These are phyloP conservation scores for Cyclanthera cordifolia DNA, from an alignment of 306 rosid genomes.

Conservation along the genomic window DNA sequence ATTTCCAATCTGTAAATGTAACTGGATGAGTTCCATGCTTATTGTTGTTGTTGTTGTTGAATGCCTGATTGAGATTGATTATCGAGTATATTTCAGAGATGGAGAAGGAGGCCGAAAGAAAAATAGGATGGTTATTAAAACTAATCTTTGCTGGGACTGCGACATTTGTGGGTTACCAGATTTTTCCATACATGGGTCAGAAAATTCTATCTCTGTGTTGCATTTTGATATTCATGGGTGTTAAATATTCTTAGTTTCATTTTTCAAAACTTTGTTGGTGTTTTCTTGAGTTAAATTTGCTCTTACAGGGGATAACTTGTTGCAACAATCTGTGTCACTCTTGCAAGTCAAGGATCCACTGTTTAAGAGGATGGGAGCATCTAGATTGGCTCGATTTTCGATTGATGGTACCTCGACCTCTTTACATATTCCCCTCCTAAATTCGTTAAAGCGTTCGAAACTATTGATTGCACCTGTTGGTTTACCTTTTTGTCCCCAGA, in stretches of 20 bases:
- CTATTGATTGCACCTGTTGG: neutral
- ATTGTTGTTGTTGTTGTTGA: neutral
- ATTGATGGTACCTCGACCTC: conserved; percentile 50
- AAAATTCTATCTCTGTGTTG: neutral
- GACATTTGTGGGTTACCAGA: conserved; percentile 46
- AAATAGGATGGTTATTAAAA: conserved; percentile 75
- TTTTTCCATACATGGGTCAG: conserved; percentile 85
- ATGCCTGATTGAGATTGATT: neutral
- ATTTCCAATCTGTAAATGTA: neutral
- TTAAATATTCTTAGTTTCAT: neutral
- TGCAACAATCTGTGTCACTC: conserved; percentile 82
- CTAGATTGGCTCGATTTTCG: conserved; percentile 76
- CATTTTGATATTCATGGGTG: neutral
- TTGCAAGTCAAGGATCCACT: conserved; percentile 82
- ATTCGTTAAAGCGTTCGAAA: neutral
- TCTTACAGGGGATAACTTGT: conserved; percentile 64
- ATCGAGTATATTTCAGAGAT: conserved; percentile 41
- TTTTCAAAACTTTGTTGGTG: neutral
- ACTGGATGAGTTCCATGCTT: neutral
- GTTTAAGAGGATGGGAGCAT: conserved; percentile 92
- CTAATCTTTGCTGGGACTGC: conserved; percentile 73
- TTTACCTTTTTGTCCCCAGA: neutral
- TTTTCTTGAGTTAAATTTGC: neutral
- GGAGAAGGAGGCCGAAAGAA: conserved; percentile 72
- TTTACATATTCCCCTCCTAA: conserved; percentile 1